Conservation (phyloP, 352 stramenopile genomes). For the Phytophthora tubulina region DNA sequence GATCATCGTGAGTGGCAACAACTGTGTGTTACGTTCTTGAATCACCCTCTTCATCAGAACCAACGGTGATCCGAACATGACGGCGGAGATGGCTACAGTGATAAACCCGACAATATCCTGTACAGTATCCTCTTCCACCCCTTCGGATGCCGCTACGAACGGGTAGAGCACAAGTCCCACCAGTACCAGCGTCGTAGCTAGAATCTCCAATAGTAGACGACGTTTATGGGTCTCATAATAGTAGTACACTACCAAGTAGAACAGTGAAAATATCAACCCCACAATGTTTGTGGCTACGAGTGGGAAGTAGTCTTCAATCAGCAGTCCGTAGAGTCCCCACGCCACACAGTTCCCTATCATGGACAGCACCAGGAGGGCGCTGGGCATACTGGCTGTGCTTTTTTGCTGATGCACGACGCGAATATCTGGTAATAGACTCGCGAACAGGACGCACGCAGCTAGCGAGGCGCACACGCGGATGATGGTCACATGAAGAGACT, state of each 20-base stretch:
- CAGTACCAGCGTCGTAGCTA: constrained; percentile 33
- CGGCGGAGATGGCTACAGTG: constrained; percentile 57
- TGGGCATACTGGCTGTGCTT: constrained; percentile 46
- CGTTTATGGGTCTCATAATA: constrained; percentile 31
- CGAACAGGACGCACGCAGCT: constrained; percentile 57
- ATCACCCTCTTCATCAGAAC: constrained; percentile 61
- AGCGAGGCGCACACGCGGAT: constrained; percentile 55
- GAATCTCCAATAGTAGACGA: constrained; percentile 40
- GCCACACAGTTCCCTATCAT: constrained; percentile 72
- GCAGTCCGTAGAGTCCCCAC: constrained; percentile 64
- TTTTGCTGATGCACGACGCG: constrained; percentile 46
- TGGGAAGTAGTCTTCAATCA: constrained; percentile 63
- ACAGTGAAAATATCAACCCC: constrained; percentile 49
- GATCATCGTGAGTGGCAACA: constrained; percentile 65
- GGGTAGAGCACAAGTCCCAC: constrained; percentile 47
- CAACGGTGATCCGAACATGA: constrained; percentile 77
- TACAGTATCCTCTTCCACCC: constrained; percentile 26
- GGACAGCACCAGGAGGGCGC: constrained; percentile 58
- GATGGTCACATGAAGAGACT: constrained; percentile 35
- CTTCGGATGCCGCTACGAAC: constrained; percentile 40
- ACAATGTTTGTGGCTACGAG: constrained; percentile 62
- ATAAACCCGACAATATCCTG: constrained; percentile 62
- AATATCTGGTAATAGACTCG: constrained; percentile 53
- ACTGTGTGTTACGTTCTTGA: constrained; percentile 47
- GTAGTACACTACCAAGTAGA: constrained; percentile 66